phyloP scores from a whole-genome alignment of 1,284 basidiomycete species.

The Serendipita sp. region DNA sequence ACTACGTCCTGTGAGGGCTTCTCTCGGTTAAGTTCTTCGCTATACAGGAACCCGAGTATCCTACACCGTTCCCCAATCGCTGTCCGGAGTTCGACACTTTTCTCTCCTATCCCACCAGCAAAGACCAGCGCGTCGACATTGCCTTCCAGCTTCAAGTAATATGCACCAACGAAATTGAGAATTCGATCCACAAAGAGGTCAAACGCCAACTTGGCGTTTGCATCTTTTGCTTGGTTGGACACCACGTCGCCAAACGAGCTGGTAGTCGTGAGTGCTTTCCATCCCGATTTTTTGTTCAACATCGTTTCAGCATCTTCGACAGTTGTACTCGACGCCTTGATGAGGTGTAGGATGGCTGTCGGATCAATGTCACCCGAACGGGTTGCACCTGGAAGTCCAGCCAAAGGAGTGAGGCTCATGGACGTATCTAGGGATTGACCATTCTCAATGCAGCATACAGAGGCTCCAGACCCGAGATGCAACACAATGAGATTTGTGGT shows the following conservation, averaged over 20 bases:
- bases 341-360: constrained; percentile 75
- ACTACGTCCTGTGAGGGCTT: constrained; percentile 14
- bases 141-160: constrained; percentile 51
- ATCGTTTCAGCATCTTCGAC: constrained; percentile 50
- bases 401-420: constrained; percentile 68
- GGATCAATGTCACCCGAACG: constrained; percentile 72
- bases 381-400: constrained; percentile 76
- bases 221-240: constrained; percentile 33
- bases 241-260: constrained; percentile 54
- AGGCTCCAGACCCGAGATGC: constrained; percentile 77
- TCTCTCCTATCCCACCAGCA: constrained; percentile 76
- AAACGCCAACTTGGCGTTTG: constrained; percentile 44
- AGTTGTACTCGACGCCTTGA: constrained; percentile 23
- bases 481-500: constrained; percentile 57
- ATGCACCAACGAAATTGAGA: constrained; percentile 55
- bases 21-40: constrained; percentile 30
- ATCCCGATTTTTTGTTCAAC: constrained; percentile 58
- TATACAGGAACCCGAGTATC: constrained; percentile 48
- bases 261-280: constrained; percentile 67
- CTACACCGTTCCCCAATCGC: constrained; percentile 38
- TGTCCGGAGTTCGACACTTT: constrained; percentile 41
- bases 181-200: constrained; percentile 63
- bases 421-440: constrained; percentile 69
- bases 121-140: constrained; percentile 69
- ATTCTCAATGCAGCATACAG: constrained; percentile 53